Base-by-base conservation (phyloP, 2,329 filamentous ascomycete genomes). In the Parastagonospora avenae region DNA sequence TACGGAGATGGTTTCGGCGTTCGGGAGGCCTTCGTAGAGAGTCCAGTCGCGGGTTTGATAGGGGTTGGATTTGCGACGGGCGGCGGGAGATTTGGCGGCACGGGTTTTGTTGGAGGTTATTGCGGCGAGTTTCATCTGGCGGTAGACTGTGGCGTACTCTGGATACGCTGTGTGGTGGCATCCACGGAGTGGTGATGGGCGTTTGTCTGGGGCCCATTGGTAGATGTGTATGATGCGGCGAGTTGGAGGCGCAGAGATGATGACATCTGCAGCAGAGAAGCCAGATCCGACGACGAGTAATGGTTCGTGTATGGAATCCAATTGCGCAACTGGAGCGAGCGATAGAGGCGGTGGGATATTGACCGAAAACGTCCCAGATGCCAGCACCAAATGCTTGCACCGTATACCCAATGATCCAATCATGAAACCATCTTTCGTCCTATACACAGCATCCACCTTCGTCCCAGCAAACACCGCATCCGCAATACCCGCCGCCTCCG, bases 151-250 rank as follows among this genome's bases (percentile, higher is more conserved):
- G 1, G 84, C 83, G 62, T 86, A 86, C 54, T 86, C 84, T 0
- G 84, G 83, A 60, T 86, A 86, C 28, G 83, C 83, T 38, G 82
- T 79, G 40, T 82, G 80, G 60, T 86, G 84, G 51, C 84, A 86
- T 32, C 79, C 78, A 15, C 80, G 79, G 10, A 86, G 68, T 2
- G 83, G 84, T 0, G 82, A 85, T 0, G 83, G 82, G 14, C 77
- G 76, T 4, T 73, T 75, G 8, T 82, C 76, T 0, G 82, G 81
- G n/a, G 77, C 75, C 84, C 84, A 86, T 63, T 81, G 81, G 66
- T 80, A 86, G 45, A 85, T 65, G 59, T 86, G 84, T n/a, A 86
- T 68, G 37, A 86, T 79, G 46, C 76, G 80, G 40, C 80, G 79
- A n/a, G 71, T 61, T 11, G 74, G 66, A 27, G 78, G 73, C 15